These are phyloP conservation scores for Aspergillus panamensis DNA, from an alignment of 495 filamentous ascomycete species.

Conservation along the genomic window DNA sequence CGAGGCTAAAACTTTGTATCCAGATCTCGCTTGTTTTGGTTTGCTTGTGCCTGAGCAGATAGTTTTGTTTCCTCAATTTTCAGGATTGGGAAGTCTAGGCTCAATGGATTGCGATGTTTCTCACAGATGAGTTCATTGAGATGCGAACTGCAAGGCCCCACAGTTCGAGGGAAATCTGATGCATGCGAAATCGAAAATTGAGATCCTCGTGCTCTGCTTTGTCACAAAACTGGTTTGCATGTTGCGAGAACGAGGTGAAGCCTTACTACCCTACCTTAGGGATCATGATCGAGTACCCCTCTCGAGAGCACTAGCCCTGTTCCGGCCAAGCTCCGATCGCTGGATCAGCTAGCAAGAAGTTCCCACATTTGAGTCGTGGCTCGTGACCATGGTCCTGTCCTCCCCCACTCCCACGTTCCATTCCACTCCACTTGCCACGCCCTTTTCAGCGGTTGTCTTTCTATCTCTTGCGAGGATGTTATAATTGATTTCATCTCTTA, in stretches of 20 bases:
- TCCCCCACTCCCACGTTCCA: background rate
- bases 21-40: background rate
- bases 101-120: background rate
- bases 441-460: background rate
- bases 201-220: background rate
- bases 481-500: background rate
- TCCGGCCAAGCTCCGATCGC: background rate
- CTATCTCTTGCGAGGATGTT: background rate
- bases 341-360: background rate
- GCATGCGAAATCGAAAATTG: background rate
- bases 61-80: background rate
- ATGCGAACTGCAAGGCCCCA: background rate
- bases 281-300: background rate
- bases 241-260: too few species aligned
- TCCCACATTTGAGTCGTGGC: background rate
- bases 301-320: background rate
- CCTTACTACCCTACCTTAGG: too few species aligned
- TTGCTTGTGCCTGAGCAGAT: background rate
- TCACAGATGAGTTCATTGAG: background rate
- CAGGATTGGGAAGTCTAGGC: background rate
- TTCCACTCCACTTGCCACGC: too few species aligned
- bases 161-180: constrained; percentile 1
- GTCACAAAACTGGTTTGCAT: too few species aligned
- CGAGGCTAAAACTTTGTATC: background rate
- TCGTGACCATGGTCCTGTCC: background rate